A percentile compares a stretch with the other conserved stretches of the same genome.
Conservation (phyloP, 129 eudicot species). For the Flaveria brownii region DNA sequence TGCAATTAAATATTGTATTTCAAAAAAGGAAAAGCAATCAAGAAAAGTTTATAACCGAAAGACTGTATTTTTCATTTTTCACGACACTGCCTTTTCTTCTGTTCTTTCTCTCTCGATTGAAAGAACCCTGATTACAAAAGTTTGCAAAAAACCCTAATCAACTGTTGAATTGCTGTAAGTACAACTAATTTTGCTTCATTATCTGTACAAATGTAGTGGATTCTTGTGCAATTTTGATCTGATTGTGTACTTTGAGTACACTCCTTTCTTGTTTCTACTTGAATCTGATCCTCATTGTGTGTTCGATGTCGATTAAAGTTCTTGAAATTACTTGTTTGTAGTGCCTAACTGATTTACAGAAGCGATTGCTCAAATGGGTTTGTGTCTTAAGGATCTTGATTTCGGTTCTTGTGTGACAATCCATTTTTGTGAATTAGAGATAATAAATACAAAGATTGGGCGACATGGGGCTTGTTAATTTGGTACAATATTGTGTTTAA, state of each 20-base stretch:
- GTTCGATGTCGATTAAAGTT: constrained; percentile 11
- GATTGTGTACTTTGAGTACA: not conserved
- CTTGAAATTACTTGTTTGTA: not conserved
- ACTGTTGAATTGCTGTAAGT: constrained; percentile 27
- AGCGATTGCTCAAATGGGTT: not conserved
- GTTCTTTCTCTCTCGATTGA: constrained; percentile 4
- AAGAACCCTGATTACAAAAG: constrained; percentile 2
- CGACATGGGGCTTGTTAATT: not conserved
- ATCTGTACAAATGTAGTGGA: constrained; percentile 1
- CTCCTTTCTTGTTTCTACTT: constrained; percentile 8
- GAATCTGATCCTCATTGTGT: constrained; percentile 14
- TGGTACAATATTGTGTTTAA: constrained; percentile 11
- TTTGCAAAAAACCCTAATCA: constrained; percentile 22
- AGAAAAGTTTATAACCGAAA: constrained; percentile 5
- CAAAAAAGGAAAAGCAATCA: constrained; percentile 17
- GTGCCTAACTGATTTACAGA: too few relatives aligned
- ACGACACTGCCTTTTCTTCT: constrained; percentile 25
- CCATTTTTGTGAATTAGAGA: not conserved
- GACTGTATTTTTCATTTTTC: constrained; percentile 4
- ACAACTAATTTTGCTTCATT: constrained; percentile 3
- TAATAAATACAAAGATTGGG: too few relatives aligned
- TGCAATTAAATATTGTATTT: constrained; percentile 20
- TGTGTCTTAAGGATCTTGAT: not conserved
- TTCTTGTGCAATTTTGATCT: not conserved
- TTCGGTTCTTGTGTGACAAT: not conserved